phyloP scores from a whole-genome alignment of 164 flowering plant genomes.

The Umbellularia californica region DNA sequence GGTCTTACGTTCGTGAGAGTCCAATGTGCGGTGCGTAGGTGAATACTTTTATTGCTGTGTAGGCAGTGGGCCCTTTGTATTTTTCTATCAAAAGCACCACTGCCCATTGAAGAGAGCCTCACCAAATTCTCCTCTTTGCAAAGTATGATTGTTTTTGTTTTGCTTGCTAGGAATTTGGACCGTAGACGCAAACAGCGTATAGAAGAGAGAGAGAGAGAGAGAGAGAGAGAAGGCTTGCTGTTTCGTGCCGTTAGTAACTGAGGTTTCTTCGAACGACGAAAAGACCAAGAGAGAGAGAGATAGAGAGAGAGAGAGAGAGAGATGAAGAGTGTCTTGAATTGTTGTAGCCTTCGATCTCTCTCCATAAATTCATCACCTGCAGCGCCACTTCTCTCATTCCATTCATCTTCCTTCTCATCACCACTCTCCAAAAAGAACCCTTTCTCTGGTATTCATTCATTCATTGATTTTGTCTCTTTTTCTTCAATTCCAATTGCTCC shows the following conservation, averaged over 20 bases:
- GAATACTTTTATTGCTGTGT: too few species aligned
- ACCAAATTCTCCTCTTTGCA: too few species aligned
- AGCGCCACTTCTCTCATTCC: not conserved
- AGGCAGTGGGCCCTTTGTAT: too few species aligned
- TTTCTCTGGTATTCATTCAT: constrained; percentile 14
- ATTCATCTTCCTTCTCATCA: not conserved
- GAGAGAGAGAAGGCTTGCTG: too few species aligned
- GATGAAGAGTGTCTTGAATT: not conserved
- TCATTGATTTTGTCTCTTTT: not conserved
- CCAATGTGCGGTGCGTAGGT: rapidly evolving
- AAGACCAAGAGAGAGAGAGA: constrained; percentile 1
- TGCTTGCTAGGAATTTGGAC: too few species aligned
- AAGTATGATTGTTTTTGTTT: too few species aligned
- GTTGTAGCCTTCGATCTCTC: not conserved
- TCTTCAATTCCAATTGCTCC: not conserved
- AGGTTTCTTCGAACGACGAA: not conserved
- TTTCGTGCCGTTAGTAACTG: too few species aligned
- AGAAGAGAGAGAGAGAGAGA: too few species aligned
- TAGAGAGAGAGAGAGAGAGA: constrained; percentile 11
- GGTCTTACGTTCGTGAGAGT: rapidly evolving
- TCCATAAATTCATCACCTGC: constrained; percentile 7
- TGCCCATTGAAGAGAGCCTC: too few species aligned
- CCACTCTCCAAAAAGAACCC: constrained; percentile 1
- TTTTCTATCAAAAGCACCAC: too few species aligned
- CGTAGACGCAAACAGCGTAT: too few species aligned